Base-by-base conservation (phyloP, 208 protist genomes). In the Acanthamoeba triangularis region DNA sequence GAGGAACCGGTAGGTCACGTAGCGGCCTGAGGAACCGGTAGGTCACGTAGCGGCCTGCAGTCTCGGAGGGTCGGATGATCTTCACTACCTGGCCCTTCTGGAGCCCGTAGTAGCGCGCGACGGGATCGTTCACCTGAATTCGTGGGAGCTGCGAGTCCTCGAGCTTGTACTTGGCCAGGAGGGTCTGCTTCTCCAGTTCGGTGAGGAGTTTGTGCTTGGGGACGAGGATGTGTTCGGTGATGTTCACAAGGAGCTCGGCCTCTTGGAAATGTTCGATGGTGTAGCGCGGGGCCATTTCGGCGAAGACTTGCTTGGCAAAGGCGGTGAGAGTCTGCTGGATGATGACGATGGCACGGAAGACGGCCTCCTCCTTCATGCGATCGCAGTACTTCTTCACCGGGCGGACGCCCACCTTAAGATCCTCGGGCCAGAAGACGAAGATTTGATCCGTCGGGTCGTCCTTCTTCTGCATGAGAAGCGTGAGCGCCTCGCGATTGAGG, bases 21-120 rank as follows among this genome's bases (percentile, higher is more conserved):
- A n/a, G n/a, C n/a, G n/a, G n/a, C n/a, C n/a, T n/a, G 47, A 99
- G 99, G 92, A 99, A 97, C 41, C 99, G 97, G 97, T 99, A 99
- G 20, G 99, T 99, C n/a, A 99, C 98, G 97, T 99, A 99, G 41
- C 98, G 96, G 35, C 99, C 99, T 0, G 99, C 99, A 4, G 99
- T 99, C 97, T 99, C 99, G 37, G 98, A 99, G 82, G 98, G 97
- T 16, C 99, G 98, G 96, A 99, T 99, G 97, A 99, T 99, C 93
- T 99, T 99, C 37, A 99, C 98, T 0, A 99, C 98, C 74, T 99
- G 95, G 2, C 99, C 99, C 44, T 84, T 84, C n/a, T 80, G 25
- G 41, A 99, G 96, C 44, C 99, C 99, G 96, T 99, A 99, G 96
- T 99, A 99, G 13, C 98, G 96, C 5, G 99, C 98, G n/a, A 99